Evolutionary conservation across 2,329 filamentous ascomycete genomes (phyloP).

Genomic region (Fusarium fujikuroi): DNA sequence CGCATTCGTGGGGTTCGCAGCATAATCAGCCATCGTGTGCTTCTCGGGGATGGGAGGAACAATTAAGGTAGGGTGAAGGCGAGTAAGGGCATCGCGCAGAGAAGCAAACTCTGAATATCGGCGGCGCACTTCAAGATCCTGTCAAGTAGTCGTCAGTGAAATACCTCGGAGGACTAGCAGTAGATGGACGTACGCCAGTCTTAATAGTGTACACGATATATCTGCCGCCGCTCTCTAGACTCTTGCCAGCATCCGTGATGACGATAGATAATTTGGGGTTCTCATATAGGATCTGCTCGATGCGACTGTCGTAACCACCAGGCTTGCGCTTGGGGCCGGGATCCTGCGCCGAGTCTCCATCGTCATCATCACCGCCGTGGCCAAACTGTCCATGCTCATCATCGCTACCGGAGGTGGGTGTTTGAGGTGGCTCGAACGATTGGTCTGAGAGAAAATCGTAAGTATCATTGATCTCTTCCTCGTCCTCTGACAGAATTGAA

Average conservation of each 20-base stretch:
- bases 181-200: slow-evolving; percentile 75
- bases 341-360: slow-evolving; percentile 56
- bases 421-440: slow-evolving; percentile 73
- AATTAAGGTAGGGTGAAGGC: slow-evolving; percentile 92
- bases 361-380: slow-evolving; percentile 58
- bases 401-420: slow-evolving; percentile 76
- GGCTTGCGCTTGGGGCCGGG: slow-evolving; percentile 73
- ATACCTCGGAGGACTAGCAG: background rate
- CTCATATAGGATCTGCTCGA: slow-evolving; percentile 97
- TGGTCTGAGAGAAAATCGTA: slow-evolving; percentile 43
- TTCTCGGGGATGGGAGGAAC: slow-evolving; percentile 98
- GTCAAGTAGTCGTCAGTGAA: slow-evolving; percentile 5
- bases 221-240: slow-evolving; percentile 87
- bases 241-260: slow-evolving; percentile 96
- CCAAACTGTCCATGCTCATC: slow-evolving; percentile 58
- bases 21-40: slow-evolving; percentile 98
- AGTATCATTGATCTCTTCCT: slow-evolving; percentile 17
- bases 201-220: slow-evolving; percentile 98
- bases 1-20: slow-evolving; percentile 95
- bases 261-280: slow-evolving; percentile 89
- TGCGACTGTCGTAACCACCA: slow-evolving; percentile 91
- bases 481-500: background rate
- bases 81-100: slow-evolving; percentile 85
- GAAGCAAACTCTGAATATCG: slow-evolving; percentile 98
- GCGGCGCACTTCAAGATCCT: slow-evolving; percentile 95